Conservation (phyloP, 179 eudicot species). For the Spergularia azorica region DNA sequence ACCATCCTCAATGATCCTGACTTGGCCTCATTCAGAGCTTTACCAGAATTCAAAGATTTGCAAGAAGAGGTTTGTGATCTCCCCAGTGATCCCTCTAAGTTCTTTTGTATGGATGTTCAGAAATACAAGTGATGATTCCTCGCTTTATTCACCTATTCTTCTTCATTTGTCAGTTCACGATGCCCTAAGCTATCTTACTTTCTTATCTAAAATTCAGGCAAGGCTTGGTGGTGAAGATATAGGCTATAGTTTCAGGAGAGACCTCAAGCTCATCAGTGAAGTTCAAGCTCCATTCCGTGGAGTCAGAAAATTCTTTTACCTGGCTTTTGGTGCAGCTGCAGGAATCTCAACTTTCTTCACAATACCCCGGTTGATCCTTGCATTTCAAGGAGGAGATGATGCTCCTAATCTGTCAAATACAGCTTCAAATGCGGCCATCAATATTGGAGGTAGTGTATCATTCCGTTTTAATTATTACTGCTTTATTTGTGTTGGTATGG, state of each 20-base stretch:
- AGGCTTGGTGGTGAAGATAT: slow-evolving; percentile 94
- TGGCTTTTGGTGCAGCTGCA: slow-evolving; percentile 94
- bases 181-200: not conserved
- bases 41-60: slow-evolving; percentile 92
- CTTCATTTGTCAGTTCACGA: not conserved
- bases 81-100: slow-evolving; percentile 11
- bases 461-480: not conserved
- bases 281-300: slow-evolving; percentile 99
- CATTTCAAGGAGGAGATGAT: slow-evolving; percentile 76
- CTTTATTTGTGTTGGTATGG: not conserved
- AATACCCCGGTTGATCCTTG: slow-evolving; percentile 72
- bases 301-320: slow-evolving; percentile 83
- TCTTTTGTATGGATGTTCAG: slow-evolving; percentile 20
- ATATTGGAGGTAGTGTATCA: slow-evolving; percentile 66
- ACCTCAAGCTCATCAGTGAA: slow-evolving; percentile 98
- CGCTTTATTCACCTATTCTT: not conserved
- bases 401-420: slow-evolving; percentile 83
- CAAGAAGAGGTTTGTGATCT: slow-evolving; percentile 83
- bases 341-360: slow-evolving; percentile 87
- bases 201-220: slow-evolving; percentile 50
- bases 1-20: slow-evolving; percentile 99
- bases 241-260: slow-evolving; percentile 93
- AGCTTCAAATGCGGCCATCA: slow-evolving; percentile 75
- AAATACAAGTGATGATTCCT: not conserved
- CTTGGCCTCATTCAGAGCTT: slow-evolving; percentile 92